A percentile compares a stretch with the other conserved stretches of the same genome.
Evolutionary conservation across 1,139 yeast genomes (phyloP).

Genomic region (Petasospora rhodanensis): DNA sequence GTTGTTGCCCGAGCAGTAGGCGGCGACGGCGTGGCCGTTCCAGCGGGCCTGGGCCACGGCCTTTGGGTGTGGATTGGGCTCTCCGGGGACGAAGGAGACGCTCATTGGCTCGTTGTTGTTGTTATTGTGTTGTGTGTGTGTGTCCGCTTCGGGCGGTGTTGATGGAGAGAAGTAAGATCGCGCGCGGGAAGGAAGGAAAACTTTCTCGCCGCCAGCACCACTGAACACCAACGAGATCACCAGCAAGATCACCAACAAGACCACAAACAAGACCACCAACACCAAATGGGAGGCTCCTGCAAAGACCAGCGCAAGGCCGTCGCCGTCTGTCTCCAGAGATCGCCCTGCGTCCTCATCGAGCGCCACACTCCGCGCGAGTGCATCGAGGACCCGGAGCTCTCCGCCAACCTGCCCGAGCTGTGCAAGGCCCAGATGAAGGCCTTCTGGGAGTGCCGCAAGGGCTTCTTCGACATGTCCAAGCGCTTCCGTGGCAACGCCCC

Average conservation of each 20-base stretch:
- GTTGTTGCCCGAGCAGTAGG: constrained; percentile 87
- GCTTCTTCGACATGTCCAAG: constrained; percentile 84
- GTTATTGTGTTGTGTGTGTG: too few species aligned
- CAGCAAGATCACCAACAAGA: background rate
- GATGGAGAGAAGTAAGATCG: too few species aligned
- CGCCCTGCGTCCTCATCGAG: constrained; percentile 92
- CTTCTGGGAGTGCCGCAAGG: constrained; percentile 83
- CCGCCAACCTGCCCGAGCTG: constrained; percentile 76
- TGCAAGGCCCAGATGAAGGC: constrained; percentile 83
- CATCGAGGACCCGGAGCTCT: constrained; percentile 71
- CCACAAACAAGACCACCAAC: background rate
- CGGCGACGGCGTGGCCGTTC: constrained; percentile 62
- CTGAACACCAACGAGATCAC: too few species aligned
- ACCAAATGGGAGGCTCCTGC: constrained; percentile 48
- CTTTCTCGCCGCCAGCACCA: too few species aligned
- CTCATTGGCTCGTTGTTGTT: too few species aligned
- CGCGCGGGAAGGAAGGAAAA: too few species aligned
- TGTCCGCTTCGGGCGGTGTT: too few species aligned
- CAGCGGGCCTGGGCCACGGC: constrained; percentile 62
- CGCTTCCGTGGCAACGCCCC: constrained; percentile 95
- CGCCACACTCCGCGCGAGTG: constrained; percentile 90
- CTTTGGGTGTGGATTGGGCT: constrained; percentile 57
- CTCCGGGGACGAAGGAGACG: constrained; percentile 76
- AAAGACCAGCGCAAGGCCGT: constrained; percentile 90
- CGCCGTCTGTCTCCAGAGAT: constrained; percentile 90